phyloP scores from a whole-genome alignment of 2,329 filamentous ascomycete genomes.

The Diaporthe sp. region DNA sequence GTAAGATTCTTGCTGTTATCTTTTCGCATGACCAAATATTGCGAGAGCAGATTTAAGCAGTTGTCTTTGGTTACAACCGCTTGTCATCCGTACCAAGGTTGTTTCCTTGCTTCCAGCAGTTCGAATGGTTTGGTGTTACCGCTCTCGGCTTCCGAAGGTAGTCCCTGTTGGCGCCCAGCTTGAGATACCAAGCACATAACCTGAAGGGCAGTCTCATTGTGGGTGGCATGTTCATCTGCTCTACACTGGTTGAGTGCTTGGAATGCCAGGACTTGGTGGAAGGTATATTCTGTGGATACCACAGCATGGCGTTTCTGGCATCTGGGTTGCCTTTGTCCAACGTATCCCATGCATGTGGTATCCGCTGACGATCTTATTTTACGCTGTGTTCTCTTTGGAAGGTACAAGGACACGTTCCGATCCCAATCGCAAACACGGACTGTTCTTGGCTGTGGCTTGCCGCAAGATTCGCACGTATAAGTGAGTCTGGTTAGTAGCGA shows the following conservation, averaged over 20 bases:
- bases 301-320: background rate
- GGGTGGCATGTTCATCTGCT: background rate
- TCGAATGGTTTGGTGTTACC: background rate
- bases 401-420: background rate
- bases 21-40: background rate
- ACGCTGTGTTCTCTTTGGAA: background rate
- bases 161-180: background rate
- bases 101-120: background rate
- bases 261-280: background rate
- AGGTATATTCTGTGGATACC: background rate
- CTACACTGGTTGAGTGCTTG: background rate
- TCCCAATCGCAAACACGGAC: background rate
- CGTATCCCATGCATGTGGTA: background rate
- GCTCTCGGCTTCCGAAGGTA: background rate
- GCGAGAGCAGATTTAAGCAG: background rate
- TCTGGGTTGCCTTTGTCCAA: background rate
- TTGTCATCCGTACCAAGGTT: background rate
- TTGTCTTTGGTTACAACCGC: background rate
- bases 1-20: background rate
- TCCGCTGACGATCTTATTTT: background rate
- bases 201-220: background rate
- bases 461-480: background rate
- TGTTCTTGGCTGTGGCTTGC: no score
- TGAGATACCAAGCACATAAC: background rate
- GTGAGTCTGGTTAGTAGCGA: background rate